Percentiles rank a stretch among this genome's conserved stretches.
Evolutionary conservation across 2,329 filamentous ascomycete genomes (phyloP).

Genomic region (Fonsecaea monophora): DNA sequence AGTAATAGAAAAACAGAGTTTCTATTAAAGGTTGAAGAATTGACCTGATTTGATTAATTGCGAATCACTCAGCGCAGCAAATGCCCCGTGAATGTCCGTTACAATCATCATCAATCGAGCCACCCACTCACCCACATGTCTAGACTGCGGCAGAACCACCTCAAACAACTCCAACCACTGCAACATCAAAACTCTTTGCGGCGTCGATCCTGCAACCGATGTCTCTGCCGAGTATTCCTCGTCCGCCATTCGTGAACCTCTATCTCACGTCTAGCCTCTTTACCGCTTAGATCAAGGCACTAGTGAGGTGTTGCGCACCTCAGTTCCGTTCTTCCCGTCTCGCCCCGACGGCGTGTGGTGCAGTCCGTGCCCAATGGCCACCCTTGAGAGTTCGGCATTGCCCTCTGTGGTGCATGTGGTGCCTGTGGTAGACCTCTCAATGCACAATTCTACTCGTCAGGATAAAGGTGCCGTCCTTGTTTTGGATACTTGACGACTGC

Average conservation of each 20-base stretch:
- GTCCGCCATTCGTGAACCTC: not conserved
- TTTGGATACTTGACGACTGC: not conserved
- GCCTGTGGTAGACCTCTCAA: not conserved
- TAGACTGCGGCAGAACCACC: constrained; percentile 2
- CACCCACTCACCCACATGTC: constrained; percentile 10
- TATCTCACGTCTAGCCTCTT: not conserved
- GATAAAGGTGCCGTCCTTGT: not conserved
- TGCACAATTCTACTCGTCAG: too few species aligned
- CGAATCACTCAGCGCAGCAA: not conserved
- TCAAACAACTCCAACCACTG: too few species aligned
- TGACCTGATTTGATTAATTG: too few species aligned
- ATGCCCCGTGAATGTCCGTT: too few species aligned
- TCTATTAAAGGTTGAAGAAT: not conserved
- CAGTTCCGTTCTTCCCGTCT: not conserved
- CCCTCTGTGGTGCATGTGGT: not conserved
- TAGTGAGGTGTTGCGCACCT: not conserved
- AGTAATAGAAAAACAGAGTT: not conserved
- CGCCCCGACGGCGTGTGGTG: not conserved
- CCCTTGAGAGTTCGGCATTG: not conserved
- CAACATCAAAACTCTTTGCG: too few species aligned
- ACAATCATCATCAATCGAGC: not conserved
- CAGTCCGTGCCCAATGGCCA: constrained; percentile 5
- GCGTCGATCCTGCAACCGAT: too few species aligned
- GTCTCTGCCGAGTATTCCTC: not conserved
- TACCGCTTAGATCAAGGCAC: not conserved